phyloP scores from a whole-genome alignment of 2,329 filamentous ascomycete genomes.

The Lachnellula occidentalis region DNA sequence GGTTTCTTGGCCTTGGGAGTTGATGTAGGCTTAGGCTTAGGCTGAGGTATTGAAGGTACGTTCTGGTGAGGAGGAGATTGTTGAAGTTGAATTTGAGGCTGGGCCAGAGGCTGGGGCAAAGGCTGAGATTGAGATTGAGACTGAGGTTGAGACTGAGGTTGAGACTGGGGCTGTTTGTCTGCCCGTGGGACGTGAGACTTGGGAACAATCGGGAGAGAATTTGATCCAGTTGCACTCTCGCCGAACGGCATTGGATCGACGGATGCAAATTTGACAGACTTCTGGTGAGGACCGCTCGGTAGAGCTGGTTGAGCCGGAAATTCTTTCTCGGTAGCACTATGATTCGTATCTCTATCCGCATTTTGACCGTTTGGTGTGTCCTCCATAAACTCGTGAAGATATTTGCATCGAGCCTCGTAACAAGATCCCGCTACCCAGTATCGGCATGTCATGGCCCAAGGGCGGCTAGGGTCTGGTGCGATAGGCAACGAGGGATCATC shows the following conservation, averaged over 20 bases:
- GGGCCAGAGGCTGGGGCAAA: no score
- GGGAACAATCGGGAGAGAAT: no score
- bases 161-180: neutral
- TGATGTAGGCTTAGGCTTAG: neutral
- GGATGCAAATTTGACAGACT: conserved; percentile 11
- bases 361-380: neutral
- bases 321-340: neutral
- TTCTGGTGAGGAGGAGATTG: no score
- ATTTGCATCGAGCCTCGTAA: neutral
- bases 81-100: no score
- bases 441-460: neutral
- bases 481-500: neutral
- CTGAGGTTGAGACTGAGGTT: no score
- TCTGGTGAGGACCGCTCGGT: neutral
- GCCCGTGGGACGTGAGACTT: no score
- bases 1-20: neutral
- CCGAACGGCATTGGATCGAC: conserved; percentile 1
- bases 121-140: no score
- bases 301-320: neutral
- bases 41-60: neutral
- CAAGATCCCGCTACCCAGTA: neutral
- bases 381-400: neutral
- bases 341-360: no score
- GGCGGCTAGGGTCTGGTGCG: neutral
- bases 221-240: neutral